Base-by-base conservation (phyloP, 2,329 filamentous ascomycete species). In the Fonsecaea erecta region DNA sequence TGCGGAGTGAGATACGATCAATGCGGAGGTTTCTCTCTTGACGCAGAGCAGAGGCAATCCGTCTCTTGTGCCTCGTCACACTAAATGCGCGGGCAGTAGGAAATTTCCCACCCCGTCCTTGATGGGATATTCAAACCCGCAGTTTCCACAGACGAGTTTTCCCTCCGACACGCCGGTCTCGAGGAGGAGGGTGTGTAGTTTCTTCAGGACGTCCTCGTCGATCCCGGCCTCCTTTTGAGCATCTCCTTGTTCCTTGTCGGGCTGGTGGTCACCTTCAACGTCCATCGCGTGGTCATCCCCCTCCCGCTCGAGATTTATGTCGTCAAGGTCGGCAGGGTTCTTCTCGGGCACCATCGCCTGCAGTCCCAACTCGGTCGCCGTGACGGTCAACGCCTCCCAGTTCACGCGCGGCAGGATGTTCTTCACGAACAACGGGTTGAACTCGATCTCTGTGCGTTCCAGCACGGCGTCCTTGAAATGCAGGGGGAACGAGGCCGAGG, bases 61-160 rank as follows among this genome's bases (percentile, higher is more conserved):
- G 43, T 48, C 18, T 48, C 43, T 8, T 9, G 7, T 2, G 6
- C 24, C 18, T 43, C 21, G 34, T 72, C 71, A 73, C 63, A 73
- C 95, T 78, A 99, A 80, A 81, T 99, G 95, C 73, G 90, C 95
- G 12, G 95, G 95, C 71, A 99, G 80, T 75, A 99, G 80, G 74
- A 99, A 99, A 78, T 98, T 98, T 65, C 93, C 92, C 77, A 98
- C 97, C 4, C 95, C 95, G 79, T 99, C 94, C 76, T 95, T 93
- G 68, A 99, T 89, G 65, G 88, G 88, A 78, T 98, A 99, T 81
- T 96, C 92, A 76, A 98, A 94, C 54, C 91, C 92, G 76, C 95
- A 99, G 78, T 90, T 91, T 54, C 87, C 93, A 77, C 95, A 99
- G 4, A 93, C 90, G 70, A 99, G 83, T 79, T 91, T 94, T 2